Conservation (phyloP, 495 filamentous ascomycete genomes). For the Physcia stellaris region DNA sequence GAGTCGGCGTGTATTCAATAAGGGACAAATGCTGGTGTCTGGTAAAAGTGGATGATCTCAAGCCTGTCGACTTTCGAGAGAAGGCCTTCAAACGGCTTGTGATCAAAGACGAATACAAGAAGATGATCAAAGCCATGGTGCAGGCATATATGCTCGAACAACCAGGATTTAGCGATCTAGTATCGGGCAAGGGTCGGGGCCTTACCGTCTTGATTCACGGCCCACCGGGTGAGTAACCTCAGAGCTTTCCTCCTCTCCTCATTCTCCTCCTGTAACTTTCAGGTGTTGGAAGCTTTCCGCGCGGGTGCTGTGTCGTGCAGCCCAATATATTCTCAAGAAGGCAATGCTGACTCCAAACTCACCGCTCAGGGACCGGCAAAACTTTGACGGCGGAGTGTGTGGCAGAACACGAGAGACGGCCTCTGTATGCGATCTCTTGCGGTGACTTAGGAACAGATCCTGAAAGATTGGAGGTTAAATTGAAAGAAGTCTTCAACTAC, state of each 20-base stretch:
- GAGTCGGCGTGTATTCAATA: constrained; percentile 11
- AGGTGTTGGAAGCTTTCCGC: no score
- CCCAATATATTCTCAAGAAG: no score
- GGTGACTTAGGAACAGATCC: constrained; percentile 10
- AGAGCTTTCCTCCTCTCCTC: no score
- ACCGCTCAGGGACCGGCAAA: constrained; percentile 16
- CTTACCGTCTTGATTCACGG: constrained; percentile 10
- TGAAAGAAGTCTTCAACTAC: constrained; percentile 6
- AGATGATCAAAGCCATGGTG: constrained; percentile 12
- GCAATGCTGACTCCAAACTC: no score
- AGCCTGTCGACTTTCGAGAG: constrained; percentile 8
- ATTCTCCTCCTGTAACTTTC: no score
- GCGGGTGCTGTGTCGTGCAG: no score
- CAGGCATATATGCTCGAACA: constrained; percentile 4
- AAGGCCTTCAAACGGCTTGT: constrained; percentile 12
- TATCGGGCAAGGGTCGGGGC: constrained; percentile 11
- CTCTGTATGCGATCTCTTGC: constrained; percentile 6
- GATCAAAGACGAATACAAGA: constrained; percentile 13
- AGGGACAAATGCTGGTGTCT: constrained; percentile 13
- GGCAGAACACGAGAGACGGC: neutral
- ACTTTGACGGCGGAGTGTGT: constrained; percentile 12
- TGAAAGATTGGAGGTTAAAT: constrained; percentile 7
- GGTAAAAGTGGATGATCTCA: constrained; percentile 13
- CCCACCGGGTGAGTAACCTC: constrained; percentile 9
- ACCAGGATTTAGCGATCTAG: constrained; percentile 10